A percentile compares a stretch with the other conserved stretches of the same genome.
Conservation (phyloP, 192 early-diverging fungal genomes). For the Backusella sp. region DNA sequence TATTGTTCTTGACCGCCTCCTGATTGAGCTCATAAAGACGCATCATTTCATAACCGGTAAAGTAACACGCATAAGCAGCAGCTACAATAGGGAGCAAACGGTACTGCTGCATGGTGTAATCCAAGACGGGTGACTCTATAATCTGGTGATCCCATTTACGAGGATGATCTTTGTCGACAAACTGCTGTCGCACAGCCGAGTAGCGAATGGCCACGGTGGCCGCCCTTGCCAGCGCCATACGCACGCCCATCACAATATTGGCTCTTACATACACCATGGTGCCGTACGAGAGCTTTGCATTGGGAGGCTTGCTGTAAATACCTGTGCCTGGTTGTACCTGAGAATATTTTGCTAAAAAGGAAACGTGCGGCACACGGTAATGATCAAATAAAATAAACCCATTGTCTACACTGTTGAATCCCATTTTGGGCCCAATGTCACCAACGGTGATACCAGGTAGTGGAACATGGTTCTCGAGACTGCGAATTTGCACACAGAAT, state of each 20-base stretch:
- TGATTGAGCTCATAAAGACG: slow-evolving; percentile 61
- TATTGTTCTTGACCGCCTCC: slow-evolving; percentile 50
- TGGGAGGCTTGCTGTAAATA: slow-evolving; percentile 70
- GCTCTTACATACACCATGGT: slow-evolving; percentile 84
- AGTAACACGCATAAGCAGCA: slow-evolving; percentile 71
- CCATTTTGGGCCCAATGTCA: slow-evolving; percentile 87
- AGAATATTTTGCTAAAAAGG: slow-evolving; percentile 77
- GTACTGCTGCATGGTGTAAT: slow-evolving; percentile 79
- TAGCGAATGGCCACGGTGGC: slow-evolving; percentile 73
- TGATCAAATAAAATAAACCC: slow-evolving; percentile 83
- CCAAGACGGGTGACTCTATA: slow-evolving; percentile 67
- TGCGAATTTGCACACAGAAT: slow-evolving; percentile 80
- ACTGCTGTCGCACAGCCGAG: slow-evolving; percentile 69
- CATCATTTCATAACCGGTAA: slow-evolving; percentile 62
- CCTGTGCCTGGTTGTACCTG: slow-evolving; percentile 65
- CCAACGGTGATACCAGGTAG: slow-evolving; percentile 77
- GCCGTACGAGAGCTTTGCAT: slow-evolving; percentile 80
- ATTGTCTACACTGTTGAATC: slow-evolving; percentile 83
- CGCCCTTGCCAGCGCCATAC: slow-evolving; percentile 62
- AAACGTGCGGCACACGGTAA: slow-evolving; percentile 73
- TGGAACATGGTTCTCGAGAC: slow-evolving; percentile 66
- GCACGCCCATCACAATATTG: slow-evolving; percentile 64
- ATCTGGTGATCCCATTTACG: slow-evolving; percentile 41
- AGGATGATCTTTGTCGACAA: slow-evolving; percentile 55
- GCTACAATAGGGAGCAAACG: slow-evolving; percentile 72